Evolutionary conservation across 176 grass and related monocot species (phyloP).

Genomic region (Carex scoparia): DNA sequence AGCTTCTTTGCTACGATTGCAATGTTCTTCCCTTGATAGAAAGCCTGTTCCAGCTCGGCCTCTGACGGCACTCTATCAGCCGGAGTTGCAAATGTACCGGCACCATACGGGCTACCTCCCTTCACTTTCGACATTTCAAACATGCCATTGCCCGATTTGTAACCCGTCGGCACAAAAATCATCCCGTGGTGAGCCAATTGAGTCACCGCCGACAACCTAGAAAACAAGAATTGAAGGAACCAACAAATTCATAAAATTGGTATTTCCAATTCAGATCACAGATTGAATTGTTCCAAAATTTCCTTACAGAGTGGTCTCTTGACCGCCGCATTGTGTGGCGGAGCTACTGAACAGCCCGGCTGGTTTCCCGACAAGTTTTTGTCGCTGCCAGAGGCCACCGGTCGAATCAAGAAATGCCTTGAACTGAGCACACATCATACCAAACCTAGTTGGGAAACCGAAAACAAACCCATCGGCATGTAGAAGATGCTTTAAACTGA

Average conservation of each 20-base stretch:
- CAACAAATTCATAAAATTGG: background rate
- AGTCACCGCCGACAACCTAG: slow-evolving; percentile 39
- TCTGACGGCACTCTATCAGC: background rate
- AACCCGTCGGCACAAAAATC: slow-evolving; percentile 44
- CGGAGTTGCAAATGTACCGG: slow-evolving; percentile 20
- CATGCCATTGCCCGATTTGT: slow-evolving; percentile 41
- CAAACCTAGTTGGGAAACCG: slow-evolving; percentile 49
- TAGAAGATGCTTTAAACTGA: slow-evolving; percentile 33
- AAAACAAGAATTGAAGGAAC: background rate
- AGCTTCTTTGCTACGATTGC: slow-evolving; percentile 47
- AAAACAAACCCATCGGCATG: slow-evolving; percentile 45
- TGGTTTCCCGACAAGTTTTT: slow-evolving; percentile 38
- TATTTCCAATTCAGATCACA: background rate
- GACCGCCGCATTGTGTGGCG: slow-evolving; percentile 34
- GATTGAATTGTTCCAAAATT: background rate
- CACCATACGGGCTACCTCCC: slow-evolving; percentile 44
- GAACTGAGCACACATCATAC: slow-evolving; percentile 55
- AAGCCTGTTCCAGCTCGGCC: slow-evolving; percentile 33
- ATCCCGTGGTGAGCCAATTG: slow-evolving; percentile 55
- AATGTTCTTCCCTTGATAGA: slow-evolving; percentile 44
- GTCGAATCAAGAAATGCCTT: slow-evolving; percentile 57
- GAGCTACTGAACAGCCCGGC: slow-evolving; percentile 36
- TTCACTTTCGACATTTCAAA: slow-evolving; percentile 36
- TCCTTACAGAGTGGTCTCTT: slow-evolving; percentile 45
- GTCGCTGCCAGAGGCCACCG: slow-evolving; percentile 44